Percentiles rank a stretch among this genome's conserved stretches.
Conservation (phyloP, 2,329 filamentous ascomycete species). For the Colletotrichum tamarilloi region DNA sequence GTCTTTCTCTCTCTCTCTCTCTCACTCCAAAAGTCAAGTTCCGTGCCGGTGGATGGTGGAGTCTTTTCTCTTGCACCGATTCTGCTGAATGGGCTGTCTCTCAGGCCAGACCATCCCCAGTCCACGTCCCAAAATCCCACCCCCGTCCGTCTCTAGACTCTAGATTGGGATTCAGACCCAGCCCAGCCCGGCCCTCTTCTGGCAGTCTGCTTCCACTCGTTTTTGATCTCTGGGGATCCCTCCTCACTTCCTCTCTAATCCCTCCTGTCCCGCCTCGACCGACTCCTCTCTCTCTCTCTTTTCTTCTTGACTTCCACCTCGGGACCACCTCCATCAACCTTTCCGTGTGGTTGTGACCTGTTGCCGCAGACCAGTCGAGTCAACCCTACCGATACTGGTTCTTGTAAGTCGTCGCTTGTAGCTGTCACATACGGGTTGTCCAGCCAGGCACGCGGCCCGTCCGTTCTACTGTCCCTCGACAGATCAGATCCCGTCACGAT, state of each 20-base stretch:
- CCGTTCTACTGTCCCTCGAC: not conserved
- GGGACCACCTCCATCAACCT: not conserved
- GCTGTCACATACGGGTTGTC: too few species aligned
- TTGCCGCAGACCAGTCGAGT: not conserved
- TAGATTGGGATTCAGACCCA: slow-evolving; percentile 12
- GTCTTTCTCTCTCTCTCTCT: not conserved
- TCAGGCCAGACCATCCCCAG: slow-evolving; percentile 18
- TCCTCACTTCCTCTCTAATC: slow-evolving; percentile 15
- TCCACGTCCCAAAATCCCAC: slow-evolving; percentile 12
- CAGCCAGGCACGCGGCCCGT: not conserved
- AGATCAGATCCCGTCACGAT: not conserved
- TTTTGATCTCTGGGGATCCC: slow-evolving; percentile 29
- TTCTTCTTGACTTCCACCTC: slow-evolving; percentile 14
- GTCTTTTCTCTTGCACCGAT: not conserved
- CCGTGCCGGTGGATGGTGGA: slow-evolving; percentile 4
- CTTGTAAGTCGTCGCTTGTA: too few species aligned
- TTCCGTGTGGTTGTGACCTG: slow-evolving; percentile 5
- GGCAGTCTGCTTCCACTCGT: slow-evolving; percentile 1
- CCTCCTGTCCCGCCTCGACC: slow-evolving; percentile 11
- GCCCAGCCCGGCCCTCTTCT: slow-evolving; percentile 9
- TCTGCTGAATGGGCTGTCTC: slow-evolving; percentile 26
- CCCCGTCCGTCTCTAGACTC: slow-evolving; percentile 5
- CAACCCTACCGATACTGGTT: too few species aligned
- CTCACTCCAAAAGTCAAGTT: not conserved
- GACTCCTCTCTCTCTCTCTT: slow-evolving; percentile 19